These are phyloP conservation scores for Metschnikowia borealis DNA, from an alignment of 805 yeast genomes.

Conservation along the genomic window DNA sequence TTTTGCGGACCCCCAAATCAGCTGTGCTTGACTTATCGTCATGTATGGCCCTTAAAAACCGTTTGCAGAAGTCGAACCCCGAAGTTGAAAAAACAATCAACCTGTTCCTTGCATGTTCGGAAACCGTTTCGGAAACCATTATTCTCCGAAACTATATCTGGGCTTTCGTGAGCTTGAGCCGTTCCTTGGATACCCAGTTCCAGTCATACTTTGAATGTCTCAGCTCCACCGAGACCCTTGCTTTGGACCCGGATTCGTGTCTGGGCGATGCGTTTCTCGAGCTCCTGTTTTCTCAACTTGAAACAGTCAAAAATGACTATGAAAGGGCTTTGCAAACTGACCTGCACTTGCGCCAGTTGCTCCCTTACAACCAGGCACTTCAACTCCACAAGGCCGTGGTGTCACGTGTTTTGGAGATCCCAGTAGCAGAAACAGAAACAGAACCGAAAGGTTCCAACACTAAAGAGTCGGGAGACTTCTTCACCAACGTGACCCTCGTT, in stretches of 20 bases:
- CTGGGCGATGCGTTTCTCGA: not conserved
- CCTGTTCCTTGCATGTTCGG: not conserved
- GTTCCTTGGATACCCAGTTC: not conserved
- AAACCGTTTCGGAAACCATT: conserved; percentile 11
- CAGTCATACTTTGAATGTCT: conserved; percentile 13
- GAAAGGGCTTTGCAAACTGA: not conserved
- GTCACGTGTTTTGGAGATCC: conserved; percentile 65
- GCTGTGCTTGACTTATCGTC: conserved; percentile 9
- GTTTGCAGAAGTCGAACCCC: not conserved
- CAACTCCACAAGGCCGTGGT: conserved; percentile 45
- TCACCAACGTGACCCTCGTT: conserved; percentile 53
- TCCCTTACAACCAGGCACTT: conserved; percentile 21
- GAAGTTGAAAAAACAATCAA: not conserved
- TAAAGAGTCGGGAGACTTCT: conserved; percentile 31
- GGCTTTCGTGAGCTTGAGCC: conserved; percentile 7
- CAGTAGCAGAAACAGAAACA: conserved; percentile 26
- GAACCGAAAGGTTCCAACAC: too few relatives aligned
- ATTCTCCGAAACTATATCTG: conserved; percentile 16
- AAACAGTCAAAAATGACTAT: conserved; percentile 1
- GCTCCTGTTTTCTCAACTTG: not conserved
- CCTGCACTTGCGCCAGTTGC: conserved; percentile 9
- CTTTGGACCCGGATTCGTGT: conserved; percentile 1
- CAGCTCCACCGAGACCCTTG: conserved; percentile 8
- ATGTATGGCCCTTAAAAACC: not conserved
- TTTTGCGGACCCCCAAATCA: conserved; percentile 12